A percentile compares a stretch with the other conserved stretches of the same genome.
Evolutionary conservation across 495 filamentous ascomycete genomes (phyloP).

Genomic region (Penicillium canariense): DNA sequence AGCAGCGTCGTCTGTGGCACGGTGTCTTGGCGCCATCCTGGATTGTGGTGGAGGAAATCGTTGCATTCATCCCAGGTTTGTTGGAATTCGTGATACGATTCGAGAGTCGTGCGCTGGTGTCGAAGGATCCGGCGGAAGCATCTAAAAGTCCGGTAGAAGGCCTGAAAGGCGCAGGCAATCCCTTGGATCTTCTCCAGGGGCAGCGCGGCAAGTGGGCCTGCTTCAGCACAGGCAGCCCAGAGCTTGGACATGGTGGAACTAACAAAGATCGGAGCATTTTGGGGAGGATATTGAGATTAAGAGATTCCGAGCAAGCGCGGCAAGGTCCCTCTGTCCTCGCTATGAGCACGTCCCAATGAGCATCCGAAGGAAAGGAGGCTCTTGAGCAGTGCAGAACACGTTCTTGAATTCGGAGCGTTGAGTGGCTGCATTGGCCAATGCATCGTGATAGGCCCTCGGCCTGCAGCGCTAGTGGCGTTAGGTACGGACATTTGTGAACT

Average conservation of each 20-base stretch:
- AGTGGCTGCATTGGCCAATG: background rate
- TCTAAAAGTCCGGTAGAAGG: constrained; percentile 1
- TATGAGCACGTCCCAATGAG: constrained; percentile 5
- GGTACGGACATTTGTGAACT: constrained; percentile 2
- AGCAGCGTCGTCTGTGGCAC: background rate
- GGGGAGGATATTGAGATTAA: constrained; percentile 1
- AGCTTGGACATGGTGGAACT: constrained; percentile 5
- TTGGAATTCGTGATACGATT: constrained; percentile 3
- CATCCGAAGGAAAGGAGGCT: background rate
- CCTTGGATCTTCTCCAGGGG: background rate
- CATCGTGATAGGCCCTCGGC: background rate
- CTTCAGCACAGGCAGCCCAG: background rate
- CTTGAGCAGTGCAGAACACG: background rate
- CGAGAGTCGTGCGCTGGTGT: constrained; percentile 3
- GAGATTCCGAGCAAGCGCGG: background rate
- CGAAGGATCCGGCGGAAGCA: constrained; percentile 3
- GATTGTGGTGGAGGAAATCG: constrained; percentile 2
- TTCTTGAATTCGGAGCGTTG: background rate
- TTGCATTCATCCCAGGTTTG: constrained; percentile 5
- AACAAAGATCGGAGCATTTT: background rate
- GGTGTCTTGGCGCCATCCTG: background rate
- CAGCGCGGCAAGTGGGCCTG: constrained; percentile 5
- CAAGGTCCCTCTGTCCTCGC: background rate
- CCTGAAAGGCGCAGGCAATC: background rate
- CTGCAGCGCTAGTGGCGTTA: constrained; percentile 5